Evolutionary conservation across 1,284 basidiomycete genomes (phyloP).

Genomic region (Heterobasidion irregulare): DNA sequence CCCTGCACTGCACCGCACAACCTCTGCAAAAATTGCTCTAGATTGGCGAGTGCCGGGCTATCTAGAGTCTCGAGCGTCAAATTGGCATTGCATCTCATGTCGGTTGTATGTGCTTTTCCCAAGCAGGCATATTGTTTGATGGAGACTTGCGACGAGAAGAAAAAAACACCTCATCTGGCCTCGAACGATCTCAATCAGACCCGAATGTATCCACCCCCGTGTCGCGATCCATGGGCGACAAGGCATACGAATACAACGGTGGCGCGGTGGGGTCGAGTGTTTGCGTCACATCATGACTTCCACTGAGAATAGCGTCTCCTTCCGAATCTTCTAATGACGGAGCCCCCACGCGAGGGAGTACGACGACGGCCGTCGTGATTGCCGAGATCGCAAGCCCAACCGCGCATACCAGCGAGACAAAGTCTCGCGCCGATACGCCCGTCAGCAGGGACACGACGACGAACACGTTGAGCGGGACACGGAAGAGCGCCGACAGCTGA

Average conservation of each 20-base stretch:
- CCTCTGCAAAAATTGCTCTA: no score
- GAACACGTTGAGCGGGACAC: conserved; percentile 67
- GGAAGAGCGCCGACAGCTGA: conserved; percentile 62
- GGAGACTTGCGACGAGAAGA: no score
- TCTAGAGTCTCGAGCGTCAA: no score
- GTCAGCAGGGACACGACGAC: conserved; percentile 65
- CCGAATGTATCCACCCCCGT: not conserved
- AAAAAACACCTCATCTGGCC: no score
- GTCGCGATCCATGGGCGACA: no score
- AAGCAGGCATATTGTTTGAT: no score
- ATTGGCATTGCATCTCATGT: no score
- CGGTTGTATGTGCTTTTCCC: no score
- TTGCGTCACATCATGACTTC: not conserved
- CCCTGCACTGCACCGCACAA: no score
- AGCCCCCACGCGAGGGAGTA: conserved; percentile 11
- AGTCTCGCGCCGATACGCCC: conserved; percentile 56
- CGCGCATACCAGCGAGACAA: conserved; percentile 53
- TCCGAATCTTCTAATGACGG: no score
- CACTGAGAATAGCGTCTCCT: no score
- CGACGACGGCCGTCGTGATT: conserved; percentile 43
- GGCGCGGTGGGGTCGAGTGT: not conserved
- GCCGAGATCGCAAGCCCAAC: conserved; percentile 52
- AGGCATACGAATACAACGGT: not conserved
- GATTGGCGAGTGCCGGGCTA: no score
- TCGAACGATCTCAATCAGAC: not conserved